phyloP scores from a whole-genome alignment of 805 yeast species.

The Cyberlindnera lachancei region DNA sequence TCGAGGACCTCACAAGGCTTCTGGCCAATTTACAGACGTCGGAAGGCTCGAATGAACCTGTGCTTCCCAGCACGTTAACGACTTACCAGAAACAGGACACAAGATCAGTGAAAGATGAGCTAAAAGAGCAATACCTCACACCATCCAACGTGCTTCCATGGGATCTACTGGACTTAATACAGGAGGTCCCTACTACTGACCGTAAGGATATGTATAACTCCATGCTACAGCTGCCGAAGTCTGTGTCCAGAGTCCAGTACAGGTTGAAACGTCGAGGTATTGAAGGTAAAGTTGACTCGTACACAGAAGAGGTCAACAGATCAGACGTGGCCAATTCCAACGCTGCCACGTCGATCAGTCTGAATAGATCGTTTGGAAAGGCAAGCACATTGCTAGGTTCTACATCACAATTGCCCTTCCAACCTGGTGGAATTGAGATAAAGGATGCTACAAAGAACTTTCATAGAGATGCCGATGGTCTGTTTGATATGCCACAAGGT shows the following conservation, averaged over 20 bases:
- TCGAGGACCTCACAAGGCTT: slow-evolving; percentile 4
- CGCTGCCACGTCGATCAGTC: slow-evolving; percentile 64
- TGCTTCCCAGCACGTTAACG: slow-evolving; percentile 1
- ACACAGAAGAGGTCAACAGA: slow-evolving; percentile 54
- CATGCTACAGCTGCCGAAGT: slow-evolving; percentile 51
- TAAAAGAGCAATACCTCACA: slow-evolving; percentile 40
- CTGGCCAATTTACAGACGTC: slow-evolving; percentile 4
- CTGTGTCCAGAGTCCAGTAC: slow-evolving; percentile 55
- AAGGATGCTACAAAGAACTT: slow-evolving; percentile 29
- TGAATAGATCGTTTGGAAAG: slow-evolving; percentile 59
- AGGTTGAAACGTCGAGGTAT: slow-evolving; percentile 72
- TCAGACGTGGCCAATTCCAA: slow-evolving; percentile 38
- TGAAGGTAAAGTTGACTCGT: slow-evolving; percentile 56
- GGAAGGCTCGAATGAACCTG: neutral
- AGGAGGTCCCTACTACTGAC: slow-evolving; percentile 39
- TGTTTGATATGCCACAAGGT: slow-evolving; percentile 81
- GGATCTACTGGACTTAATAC: slow-evolving; percentile 65
- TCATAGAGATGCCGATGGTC: slow-evolving; percentile 66
- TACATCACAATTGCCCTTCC: slow-evolving; percentile 74
- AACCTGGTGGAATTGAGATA: slow-evolving; percentile 76
- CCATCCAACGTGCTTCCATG: slow-evolving; percentile 61
- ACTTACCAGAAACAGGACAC: neutral
- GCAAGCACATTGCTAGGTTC: slow-evolving; percentile 62
- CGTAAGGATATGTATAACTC: slow-evolving; percentile 18
- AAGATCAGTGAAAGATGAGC: slow-evolving; percentile 9